A percentile compares a stretch with the other conserved stretches of the same genome.
phyloP scores from a whole-genome alignment of 306 rosid genomes.

The Corylus heterophylla region DNA sequence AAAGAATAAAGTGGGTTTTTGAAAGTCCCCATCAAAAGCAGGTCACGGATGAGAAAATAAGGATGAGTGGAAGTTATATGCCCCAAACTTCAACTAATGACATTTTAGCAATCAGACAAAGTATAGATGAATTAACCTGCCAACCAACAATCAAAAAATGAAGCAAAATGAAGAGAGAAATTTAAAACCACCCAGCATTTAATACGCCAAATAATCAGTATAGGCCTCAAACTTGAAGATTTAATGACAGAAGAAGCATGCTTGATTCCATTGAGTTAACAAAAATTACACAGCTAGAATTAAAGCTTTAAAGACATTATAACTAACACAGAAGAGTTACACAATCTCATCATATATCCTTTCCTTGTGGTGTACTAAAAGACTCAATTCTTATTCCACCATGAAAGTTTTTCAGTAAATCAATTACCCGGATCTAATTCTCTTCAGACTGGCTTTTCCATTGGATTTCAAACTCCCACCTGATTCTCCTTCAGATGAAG shows the following conservation, averaged over 20 bases:
- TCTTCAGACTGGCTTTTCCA: constrained; percentile 76
- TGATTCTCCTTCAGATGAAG: constrained; percentile 83
- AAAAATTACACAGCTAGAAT: constrained; percentile 27
- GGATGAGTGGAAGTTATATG: not conserved
- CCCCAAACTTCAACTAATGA: constrained; percentile 22
- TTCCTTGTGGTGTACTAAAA: constrained; percentile 24
- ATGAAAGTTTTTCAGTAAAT: constrained; percentile 28
- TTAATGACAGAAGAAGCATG: constrained; percentile 23
- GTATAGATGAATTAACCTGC: not conserved
- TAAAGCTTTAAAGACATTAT: constrained; percentile 26
- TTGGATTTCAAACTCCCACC: constrained; percentile 71
- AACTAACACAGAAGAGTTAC: constrained; percentile 30
- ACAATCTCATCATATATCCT: constrained; percentile 36
- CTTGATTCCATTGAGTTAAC: constrained; percentile 21
- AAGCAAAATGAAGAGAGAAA: constrained; percentile 10
- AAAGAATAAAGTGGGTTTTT: constrained; percentile 30
- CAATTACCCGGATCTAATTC: constrained; percentile 66
- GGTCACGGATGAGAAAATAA: constrained; percentile 15
- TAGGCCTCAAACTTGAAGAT: constrained; percentile 19
- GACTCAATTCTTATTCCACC: constrained; percentile 32
- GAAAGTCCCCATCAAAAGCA: constrained; percentile 26
- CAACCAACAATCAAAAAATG: constrained; percentile 16
- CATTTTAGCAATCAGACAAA: constrained; percentile 12
- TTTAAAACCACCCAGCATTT: constrained; percentile 20
- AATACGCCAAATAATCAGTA: not conserved